Evolutionary conservation across 805 yeast genomes (phyloP).

Genomic region (Starmera pachycereana): DNA sequence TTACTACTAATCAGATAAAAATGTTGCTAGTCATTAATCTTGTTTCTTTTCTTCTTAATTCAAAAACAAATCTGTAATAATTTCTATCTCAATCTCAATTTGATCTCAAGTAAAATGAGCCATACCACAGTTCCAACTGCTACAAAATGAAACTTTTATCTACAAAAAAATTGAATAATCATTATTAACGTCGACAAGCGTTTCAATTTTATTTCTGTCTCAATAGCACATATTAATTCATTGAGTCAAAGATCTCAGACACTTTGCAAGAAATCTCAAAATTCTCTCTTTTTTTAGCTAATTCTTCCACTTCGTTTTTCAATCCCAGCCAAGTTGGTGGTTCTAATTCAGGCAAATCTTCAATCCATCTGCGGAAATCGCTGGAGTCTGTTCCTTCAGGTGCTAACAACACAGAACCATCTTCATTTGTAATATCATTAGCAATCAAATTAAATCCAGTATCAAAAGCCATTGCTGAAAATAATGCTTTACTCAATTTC

Average conservation of each 20-base stretch:
- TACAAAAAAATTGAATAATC: no score
- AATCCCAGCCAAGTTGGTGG: slow-evolving; percentile 48
- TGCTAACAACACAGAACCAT: slow-evolving; percentile 17
- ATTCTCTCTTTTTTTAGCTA: slow-evolving; percentile 14
- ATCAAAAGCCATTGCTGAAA: slow-evolving; percentile 30
- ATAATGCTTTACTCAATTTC: slow-evolving; percentile 27
- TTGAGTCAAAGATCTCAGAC: not conserved
- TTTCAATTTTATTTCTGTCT: no score
- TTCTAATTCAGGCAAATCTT: slow-evolving; percentile 37
- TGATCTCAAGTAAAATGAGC: no score
- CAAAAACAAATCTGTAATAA: no score
- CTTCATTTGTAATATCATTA: slow-evolving; percentile 10
- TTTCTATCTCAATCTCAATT: no score
- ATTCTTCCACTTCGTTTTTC: slow-evolving; percentile 30
- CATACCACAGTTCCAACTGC: no score
- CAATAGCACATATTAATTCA: no score
- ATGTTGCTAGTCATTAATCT: no score
- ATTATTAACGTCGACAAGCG: no score
- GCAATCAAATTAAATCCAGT: slow-evolving; percentile 31
- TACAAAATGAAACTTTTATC: no score
- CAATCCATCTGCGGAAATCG: slow-evolving; percentile 39
- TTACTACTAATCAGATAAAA: no score
- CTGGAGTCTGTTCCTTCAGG: slow-evolving; percentile 37
- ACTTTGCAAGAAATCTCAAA: slow-evolving; percentile 2
- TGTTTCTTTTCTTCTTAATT: no score